Percentiles rank a stretch among this genome's conserved stretches.
These are phyloP conservation scores for Mrakia frigida DNA, from an alignment of 768 basidiomycete species.

Conservation along the genomic window DNA sequence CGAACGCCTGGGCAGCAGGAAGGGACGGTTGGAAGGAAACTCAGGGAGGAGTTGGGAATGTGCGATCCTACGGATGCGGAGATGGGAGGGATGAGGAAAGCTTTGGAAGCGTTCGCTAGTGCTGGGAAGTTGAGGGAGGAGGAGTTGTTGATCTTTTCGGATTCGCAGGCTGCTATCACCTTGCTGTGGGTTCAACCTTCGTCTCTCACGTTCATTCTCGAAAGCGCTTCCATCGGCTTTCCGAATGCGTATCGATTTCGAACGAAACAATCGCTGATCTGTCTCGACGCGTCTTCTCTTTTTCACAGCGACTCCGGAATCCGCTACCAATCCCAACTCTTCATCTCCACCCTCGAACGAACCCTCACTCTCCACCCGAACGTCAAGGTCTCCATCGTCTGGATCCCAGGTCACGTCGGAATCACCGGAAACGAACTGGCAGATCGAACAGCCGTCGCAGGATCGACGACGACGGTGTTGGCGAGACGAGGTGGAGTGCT, in stretches of 20 bases:
- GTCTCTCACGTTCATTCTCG: not conserved
- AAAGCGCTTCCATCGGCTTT: too few relatives aligned
- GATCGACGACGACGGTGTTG: conserved; percentile 41
- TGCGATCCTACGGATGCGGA: conserved; percentile 42
- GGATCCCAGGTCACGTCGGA: conserved; percentile 40
- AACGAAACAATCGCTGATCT: not conserved
- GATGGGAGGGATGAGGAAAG: conserved; percentile 42
- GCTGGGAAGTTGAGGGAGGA: conserved; percentile 22
- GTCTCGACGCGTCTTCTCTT: not conserved
- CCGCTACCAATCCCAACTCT: conserved; percentile 37
- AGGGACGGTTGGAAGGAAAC: conserved; percentile 38
- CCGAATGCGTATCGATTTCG: not conserved
- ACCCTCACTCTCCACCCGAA: conserved; percentile 38
- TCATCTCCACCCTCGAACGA: conserved; percentile 41
- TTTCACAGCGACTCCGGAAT: conserved; percentile 39
- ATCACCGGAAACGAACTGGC: conserved; percentile 42
- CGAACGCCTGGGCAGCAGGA: conserved; percentile 6
- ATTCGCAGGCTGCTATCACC: conserved; percentile 42
- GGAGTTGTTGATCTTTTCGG: conserved; percentile 42
- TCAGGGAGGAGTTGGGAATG: conserved; percentile 39
- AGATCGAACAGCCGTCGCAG: conserved; percentile 41
- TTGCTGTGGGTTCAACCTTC: conserved; percentile 30
- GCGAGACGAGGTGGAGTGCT: conserved; percentile 23
- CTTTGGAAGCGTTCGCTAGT: conserved; percentile 40
- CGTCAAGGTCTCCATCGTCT: conserved; percentile 42